These are phyloP conservation scores for Phlyctochytrium planicorne DNA, from an alignment of 192 early-diverging fungal genomes.

Conservation along the genomic window DNA sequence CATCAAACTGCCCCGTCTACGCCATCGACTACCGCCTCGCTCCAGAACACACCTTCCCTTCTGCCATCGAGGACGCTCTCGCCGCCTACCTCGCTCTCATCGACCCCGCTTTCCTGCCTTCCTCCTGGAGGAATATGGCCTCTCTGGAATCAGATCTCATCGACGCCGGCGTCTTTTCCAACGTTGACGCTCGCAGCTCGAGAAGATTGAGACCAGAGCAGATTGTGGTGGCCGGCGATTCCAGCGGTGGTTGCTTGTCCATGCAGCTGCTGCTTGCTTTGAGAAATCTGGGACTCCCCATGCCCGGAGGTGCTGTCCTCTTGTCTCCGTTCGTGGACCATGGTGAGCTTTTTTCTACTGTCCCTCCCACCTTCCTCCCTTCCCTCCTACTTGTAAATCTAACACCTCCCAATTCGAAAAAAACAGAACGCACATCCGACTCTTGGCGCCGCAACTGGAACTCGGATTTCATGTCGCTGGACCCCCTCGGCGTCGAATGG, in stretches of 20 bases:
- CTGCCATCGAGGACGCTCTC: constrained; percentile 35
- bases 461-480: constrained; percentile 35
- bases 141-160: background rate
- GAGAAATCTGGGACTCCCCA: constrained; percentile 48
- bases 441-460: constrained; percentile 27
- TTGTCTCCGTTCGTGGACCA: constrained; percentile 55
- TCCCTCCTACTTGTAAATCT: no score
- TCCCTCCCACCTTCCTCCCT: background rate
- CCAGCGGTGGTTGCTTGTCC: constrained; percentile 23
- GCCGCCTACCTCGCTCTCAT: constrained; percentile 30
- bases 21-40: constrained; percentile 42
- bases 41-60: constrained; percentile 32
- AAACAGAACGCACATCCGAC: background rate
- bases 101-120: constrained; percentile 1
- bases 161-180: constrained; percentile 7
- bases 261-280: constrained; percentile 45
- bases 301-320: constrained; percentile 52
- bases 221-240: constrained; percentile 26
- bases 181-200: background rate
- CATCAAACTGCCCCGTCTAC: constrained; percentile 13
- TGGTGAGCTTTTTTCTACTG: background rate
- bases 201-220: constrained; percentile 1
- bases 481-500: constrained; percentile 33
- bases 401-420: background rate
- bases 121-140: constrained; percentile 1